phyloP scores from a whole-genome alignment of 1,139 yeast genomes.

The Geotrichum bryndzae region DNA sequence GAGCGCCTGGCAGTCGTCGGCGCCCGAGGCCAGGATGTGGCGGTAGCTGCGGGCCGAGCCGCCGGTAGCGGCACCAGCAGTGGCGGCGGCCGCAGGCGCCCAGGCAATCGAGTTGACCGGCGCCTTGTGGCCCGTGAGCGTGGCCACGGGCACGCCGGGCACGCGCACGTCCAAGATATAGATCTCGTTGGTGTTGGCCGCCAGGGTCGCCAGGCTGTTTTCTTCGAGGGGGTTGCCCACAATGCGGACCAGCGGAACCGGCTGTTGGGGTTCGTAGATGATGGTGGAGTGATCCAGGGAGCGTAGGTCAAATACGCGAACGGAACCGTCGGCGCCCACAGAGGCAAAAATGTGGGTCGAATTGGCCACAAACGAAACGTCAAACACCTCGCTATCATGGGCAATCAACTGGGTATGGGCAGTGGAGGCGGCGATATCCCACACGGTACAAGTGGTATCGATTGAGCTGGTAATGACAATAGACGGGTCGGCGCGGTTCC shows the following conservation, averaged over 20 bases:
- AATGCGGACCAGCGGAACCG: constrained; percentile 64
- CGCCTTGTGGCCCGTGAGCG: constrained; percentile 61
- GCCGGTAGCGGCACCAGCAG: constrained; percentile 23
- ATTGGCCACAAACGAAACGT: constrained; percentile 74
- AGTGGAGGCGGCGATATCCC: constrained; percentile 75
- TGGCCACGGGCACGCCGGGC: constrained; percentile 75
- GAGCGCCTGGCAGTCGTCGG: constrained; percentile 87
- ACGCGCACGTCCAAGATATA: constrained; percentile 76
- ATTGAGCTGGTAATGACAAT: constrained; percentile 78
- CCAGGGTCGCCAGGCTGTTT: constrained; percentile 78
- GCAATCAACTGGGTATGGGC: constrained; percentile 94
- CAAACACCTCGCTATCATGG: constrained; percentile 92
- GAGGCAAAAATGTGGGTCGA: constrained; percentile 80
- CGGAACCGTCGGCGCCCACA: constrained; percentile 94
- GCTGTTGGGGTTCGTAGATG: constrained; percentile 64
- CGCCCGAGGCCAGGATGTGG: constrained; percentile 64
- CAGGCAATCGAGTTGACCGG: constrained; percentile 70
- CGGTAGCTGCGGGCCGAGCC: constrained; percentile 21
- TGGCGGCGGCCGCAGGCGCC: constrained; percentile 53
- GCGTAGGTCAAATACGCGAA: constrained; percentile 83
- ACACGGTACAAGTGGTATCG: constrained; percentile 93
- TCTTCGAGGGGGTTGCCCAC: constrained; percentile 74
- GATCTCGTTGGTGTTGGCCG: constrained; percentile 61
- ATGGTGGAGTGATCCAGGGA: constrained; percentile 91
- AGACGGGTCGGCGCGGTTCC: constrained; percentile 72